Conservation (phyloP, 192 early-diverging fungal species). For the Entomortierella chlamydospora region DNA sequence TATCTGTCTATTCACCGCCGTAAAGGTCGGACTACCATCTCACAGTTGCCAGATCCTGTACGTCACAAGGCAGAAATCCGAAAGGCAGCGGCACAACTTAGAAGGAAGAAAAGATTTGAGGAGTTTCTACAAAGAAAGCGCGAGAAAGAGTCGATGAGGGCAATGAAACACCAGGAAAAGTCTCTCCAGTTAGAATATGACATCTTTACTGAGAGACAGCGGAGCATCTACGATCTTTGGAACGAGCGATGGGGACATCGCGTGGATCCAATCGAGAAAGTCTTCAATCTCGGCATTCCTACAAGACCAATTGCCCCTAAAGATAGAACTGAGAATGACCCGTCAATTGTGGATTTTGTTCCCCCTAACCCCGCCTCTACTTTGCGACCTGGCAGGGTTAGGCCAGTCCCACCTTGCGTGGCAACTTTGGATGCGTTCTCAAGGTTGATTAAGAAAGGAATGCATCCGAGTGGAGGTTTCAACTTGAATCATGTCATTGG, state of each 20-base stretch:
- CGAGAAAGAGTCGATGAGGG: background rate
- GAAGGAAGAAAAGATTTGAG: conserved; percentile 5
- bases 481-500: conserved; percentile 3
- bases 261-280: conserved; percentile 34
- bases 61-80: conserved; percentile 13
- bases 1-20: conserved; percentile 16
- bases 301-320: background rate
- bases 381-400: conserved; percentile 21
- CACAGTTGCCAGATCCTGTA: background rate
- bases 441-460: conserved; percentile 20
- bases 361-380: conserved; percentile 7
- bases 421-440: conserved; percentile 29
- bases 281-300: conserved; percentile 46
- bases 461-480: conserved; percentile 6
- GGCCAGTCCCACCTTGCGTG: conserved; percentile 35
- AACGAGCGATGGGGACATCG: conserved; percentile 7
- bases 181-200: conserved; percentile 2
- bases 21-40: conserved; percentile 3
- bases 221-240: conserved; percentile 32
- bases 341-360: background rate
- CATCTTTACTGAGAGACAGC: background rate
- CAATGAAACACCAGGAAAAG: background rate
- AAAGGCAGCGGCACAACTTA: conserved; percentile 2
- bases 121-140: background rate
- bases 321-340: background rate